These are phyloP conservation scores for Myriangium duriaei DNA, from an alignment of 2,329 filamentous ascomycete species.

Conservation along the genomic window DNA sequence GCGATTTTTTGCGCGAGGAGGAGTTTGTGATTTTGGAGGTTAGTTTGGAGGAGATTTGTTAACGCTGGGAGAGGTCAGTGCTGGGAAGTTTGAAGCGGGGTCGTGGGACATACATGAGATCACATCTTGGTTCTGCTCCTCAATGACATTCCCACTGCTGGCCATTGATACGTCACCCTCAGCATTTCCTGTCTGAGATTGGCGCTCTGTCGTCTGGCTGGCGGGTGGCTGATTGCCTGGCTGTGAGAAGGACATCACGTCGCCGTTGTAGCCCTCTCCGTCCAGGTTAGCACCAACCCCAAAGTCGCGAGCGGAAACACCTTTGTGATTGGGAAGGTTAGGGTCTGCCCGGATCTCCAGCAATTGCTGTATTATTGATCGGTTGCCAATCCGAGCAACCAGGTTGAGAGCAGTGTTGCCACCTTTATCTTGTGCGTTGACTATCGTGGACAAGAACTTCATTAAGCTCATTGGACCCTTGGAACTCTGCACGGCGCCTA, in stretches of 20 bases:
- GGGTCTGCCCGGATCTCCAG: constrained; percentile 90
- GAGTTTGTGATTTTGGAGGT: constrained; percentile 64
- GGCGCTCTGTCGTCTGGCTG: constrained; percentile 12
- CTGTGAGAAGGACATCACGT: constrained; percentile 14
- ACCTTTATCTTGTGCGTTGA: constrained; percentile 86
- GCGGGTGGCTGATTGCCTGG: constrained; percentile 11
- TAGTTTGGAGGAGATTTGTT: constrained; percentile 66
- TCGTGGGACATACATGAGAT: constrained; percentile 52
- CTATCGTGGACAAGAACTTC: constrained; percentile 92
- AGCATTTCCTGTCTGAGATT: constrained; percentile 4
- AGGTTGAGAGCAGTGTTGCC: constrained; percentile 93
- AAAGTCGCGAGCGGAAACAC: constrained; percentile 83
- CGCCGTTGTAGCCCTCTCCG: constrained; percentile 12
- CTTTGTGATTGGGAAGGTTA: constrained; percentile 81
- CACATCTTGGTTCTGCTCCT: constrained; percentile 69
- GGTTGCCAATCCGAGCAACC: constrained; percentile 81
- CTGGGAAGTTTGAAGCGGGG: background rate
- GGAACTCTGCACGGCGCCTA: constrained; percentile 13
- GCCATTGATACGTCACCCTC: constrained; percentile 6
- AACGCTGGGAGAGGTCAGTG: constrained; percentile 46
- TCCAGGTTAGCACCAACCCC: constrained; percentile 64
- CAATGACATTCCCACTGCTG: constrained; percentile 14
- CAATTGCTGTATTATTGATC: constrained; percentile 91
- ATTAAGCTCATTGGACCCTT: constrained; percentile 68
- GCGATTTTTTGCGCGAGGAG: constrained; percentile 77